Percentiles rank a stretch among this genome's conserved stretches.
Evolutionary conservation across 202 grass and related monocot genomes (phyloP).

Genomic region (Zoysia matrella): DNA sequence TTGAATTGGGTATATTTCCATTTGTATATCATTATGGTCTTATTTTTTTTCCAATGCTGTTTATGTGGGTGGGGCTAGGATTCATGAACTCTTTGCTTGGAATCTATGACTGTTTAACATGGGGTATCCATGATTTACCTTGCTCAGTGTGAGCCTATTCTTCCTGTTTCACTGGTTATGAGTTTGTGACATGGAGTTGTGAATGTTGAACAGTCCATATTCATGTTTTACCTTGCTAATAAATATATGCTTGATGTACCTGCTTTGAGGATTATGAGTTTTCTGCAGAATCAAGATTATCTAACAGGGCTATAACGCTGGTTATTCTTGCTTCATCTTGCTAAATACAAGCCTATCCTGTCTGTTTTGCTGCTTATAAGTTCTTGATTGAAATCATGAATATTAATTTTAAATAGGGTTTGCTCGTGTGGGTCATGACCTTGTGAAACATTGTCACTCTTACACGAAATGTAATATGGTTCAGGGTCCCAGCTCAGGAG

Average conservation of each 20-base stretch:
- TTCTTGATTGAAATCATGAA: neutral
- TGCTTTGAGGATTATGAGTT: neutral
- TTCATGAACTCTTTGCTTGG: neutral
- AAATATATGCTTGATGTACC: neutral
- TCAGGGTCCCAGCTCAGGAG: conserved; percentile 73
- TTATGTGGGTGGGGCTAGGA: no score
- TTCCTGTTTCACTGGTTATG: neutral
- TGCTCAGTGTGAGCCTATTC: neutral
- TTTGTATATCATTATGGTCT: neutral
- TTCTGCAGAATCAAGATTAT: neutral
- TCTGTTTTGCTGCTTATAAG: neutral
- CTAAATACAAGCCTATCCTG: neutral
- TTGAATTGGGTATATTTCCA: neutral
- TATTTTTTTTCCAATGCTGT: neutral
- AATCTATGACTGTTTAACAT: neutral
- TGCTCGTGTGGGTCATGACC: neutral
- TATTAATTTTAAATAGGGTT: neutral
- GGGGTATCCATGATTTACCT: neutral
- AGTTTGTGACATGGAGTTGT: neutral
- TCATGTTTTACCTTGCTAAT: neutral
- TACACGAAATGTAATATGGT: conserved; percentile 14
- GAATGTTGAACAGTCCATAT: neutral
- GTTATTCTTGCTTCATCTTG: neutral
- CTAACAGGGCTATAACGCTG: neutral
- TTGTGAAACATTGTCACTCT: neutral